These are phyloP conservation scores for Irineochytrium annulatum DNA, from an alignment of 192 early-diverging fungal species.

Conservation along the genomic window DNA sequence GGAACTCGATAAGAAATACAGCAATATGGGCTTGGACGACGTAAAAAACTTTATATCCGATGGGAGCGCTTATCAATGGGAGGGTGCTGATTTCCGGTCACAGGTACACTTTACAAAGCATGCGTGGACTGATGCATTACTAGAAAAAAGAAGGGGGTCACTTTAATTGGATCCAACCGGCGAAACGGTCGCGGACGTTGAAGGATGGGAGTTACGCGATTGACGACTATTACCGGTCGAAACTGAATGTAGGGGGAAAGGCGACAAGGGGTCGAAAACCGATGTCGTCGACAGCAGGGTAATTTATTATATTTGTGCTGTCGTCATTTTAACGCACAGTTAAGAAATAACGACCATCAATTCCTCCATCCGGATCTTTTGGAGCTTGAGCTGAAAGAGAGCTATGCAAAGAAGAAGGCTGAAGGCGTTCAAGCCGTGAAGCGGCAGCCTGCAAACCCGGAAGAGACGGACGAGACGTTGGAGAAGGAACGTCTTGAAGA, in stretches of 20 bases:
- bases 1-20: constrained; percentile 86
- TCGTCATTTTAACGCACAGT: not conserved
- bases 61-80: constrained; percentile 85
- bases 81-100: constrained; percentile 88
- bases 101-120: not conserved
- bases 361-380: constrained; percentile 79
- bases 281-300: too few species aligned
- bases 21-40: constrained; percentile 87
- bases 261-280: too few species aligned
- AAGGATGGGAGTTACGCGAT: constrained; percentile 73
- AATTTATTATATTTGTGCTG: too few species aligned
- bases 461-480: constrained; percentile 37
- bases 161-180: constrained; percentile 88
- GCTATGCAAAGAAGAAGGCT: constrained; percentile 53
- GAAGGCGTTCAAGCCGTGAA: constrained; percentile 18
- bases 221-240: constrained; percentile 90
- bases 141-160: constrained; percentile 46
- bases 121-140: not conserved
- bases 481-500: constrained; percentile 62
- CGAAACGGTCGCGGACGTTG: constrained; percentile 56
- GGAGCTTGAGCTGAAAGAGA: constrained; percentile 80
- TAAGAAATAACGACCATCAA: constrained; percentile 78
- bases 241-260: constrained; percentile 65
- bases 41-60: constrained; percentile 79
- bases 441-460: constrained; percentile 2